These are phyloP conservation scores for Phytophthora sojae DNA, from an alignment of 352 stramenopile species.

Conservation along the genomic window DNA sequence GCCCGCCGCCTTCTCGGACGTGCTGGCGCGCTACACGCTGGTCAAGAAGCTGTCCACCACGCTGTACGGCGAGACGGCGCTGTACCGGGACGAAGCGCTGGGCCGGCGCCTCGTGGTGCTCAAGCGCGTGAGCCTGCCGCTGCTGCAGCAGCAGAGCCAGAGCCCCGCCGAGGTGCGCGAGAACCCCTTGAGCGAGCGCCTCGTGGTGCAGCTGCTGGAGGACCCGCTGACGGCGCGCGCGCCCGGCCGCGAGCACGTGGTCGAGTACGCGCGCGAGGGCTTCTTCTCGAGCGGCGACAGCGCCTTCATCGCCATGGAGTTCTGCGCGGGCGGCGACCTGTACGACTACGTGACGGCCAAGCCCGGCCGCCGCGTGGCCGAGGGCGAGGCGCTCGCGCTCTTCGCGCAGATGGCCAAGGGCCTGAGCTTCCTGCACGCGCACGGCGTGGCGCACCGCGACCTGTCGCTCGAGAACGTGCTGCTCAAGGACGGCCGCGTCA, in stretches of 20 bases:
- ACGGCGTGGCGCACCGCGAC: conserved; percentile 61
- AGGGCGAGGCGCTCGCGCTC: conserved; percentile 47
- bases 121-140: conserved; percentile 55
- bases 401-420: conserved; percentile 50
- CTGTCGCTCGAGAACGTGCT: conserved; percentile 72
- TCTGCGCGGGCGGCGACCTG: conserved; percentile 67
- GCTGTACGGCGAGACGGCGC: conserved; percentile 62
- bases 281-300: conserved; percentile 55
- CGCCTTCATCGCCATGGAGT: conserved; percentile 71
- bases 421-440: conserved; percentile 53
- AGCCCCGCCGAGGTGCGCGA: conserved; percentile 33
- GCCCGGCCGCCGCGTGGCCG: conserved; percentile 35
- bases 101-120: conserved; percentile 56
- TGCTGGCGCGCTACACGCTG: conserved; percentile 42
- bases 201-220: conserved; percentile 56
- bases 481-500: conserved; percentile 43
- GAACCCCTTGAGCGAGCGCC: conserved; percentile 53
- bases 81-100: conserved; percentile 49
- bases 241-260: conserved; percentile 48
- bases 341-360: conserved; percentile 55
- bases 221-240: conserved; percentile 22
- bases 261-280: conserved; percentile 43
- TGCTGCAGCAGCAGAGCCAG: conserved; percentile 44
- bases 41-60: conserved; percentile 52
- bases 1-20: conserved; percentile 14